These are phyloP conservation scores for Ascochyta fabae DNA, from an alignment of 2,329 filamentous ascomycete genomes.

Conservation along the genomic window DNA sequence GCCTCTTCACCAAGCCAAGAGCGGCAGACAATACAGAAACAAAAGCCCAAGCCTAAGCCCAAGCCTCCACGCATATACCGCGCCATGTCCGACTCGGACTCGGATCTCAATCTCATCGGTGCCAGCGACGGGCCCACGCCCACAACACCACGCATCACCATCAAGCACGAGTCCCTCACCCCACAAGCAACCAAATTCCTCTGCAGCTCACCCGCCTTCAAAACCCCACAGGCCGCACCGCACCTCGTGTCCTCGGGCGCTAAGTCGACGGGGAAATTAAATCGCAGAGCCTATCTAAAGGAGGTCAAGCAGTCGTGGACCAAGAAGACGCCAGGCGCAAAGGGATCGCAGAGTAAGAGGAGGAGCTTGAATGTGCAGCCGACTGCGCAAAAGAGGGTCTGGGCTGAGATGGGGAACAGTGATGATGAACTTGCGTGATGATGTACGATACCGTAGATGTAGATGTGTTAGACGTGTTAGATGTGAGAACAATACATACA, in stretches of 20 bases:
- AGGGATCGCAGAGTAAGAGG: slow-evolving; percentile 11
- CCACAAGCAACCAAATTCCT: slow-evolving; percentile 21
- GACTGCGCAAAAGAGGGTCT: slow-evolving; percentile 12
- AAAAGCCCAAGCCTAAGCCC: not conserved
- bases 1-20: slow-evolving; percentile 1
- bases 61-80: slow-evolving; percentile 3
- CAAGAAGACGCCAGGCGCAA: slow-evolving; percentile 15
- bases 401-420: slow-evolving; percentile 23
- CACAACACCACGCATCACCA: slow-evolving; percentile 17
- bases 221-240: slow-evolving; percentile 20
- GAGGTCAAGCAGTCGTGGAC: slow-evolving; percentile 36
- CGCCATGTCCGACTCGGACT: slow-evolving; percentile 13
- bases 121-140: not conserved
- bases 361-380: slow-evolving; percentile 8
- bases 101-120: slow-evolving; percentile 14
- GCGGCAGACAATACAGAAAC: not conserved
- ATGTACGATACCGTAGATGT: not conserved
- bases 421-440: slow-evolving; percentile 38
- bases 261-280: slow-evolving; percentile 1
- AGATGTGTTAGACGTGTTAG: too few relatives aligned
- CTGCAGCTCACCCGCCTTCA: slow-evolving; percentile 17
- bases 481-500: too few relatives aligned
- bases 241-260: slow-evolving; percentile 1
- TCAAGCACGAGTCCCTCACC: slow-evolving; percentile 34
- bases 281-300: slow-evolving; percentile 21